phyloP scores from a whole-genome alignment of 1,284 basidiomycete genomes.

The Flammula alnicola region DNA sequence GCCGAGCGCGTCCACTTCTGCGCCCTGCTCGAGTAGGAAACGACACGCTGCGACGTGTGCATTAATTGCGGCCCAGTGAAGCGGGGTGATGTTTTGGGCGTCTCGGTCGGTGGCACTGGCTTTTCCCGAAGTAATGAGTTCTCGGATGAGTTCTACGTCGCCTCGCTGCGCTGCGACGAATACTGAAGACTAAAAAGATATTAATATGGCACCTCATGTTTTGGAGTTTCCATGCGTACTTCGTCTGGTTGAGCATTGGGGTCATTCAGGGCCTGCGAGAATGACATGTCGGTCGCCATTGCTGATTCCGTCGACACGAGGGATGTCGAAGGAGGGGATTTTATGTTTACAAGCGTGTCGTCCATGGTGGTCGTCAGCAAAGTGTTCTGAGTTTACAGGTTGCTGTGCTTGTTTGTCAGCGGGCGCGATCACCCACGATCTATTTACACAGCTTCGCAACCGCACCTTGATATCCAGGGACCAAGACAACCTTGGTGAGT shows the following conservation, averaged over 20 bases:
- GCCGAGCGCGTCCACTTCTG: constrained; percentile 92
- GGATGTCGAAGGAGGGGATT: constrained; percentile 45
- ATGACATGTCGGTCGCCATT: constrained; percentile 44
- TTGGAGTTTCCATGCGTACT: constrained; percentile 26
- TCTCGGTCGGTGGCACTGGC: constrained; percentile 85
- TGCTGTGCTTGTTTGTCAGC: constrained; percentile 9
- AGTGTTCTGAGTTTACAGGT: neutral
- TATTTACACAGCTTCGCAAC: too few species aligned
- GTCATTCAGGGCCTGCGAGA: constrained; percentile 39
- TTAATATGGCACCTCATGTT: too few species aligned
- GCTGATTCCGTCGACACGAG: constrained; percentile 44
- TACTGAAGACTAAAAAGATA: constrained; percentile 53
- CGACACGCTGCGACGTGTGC: constrained; percentile 81
- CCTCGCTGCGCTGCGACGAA: constrained; percentile 90
- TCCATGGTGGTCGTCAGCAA: constrained; percentile 23
- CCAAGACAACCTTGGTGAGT: too few species aligned
- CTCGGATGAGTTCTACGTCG: constrained; percentile 70
- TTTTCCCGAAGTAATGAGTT: constrained; percentile 75
- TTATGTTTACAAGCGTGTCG: constrained; percentile 43
- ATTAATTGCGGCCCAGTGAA: constrained; percentile 98
- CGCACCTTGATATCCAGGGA: too few species aligned
- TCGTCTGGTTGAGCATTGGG: constrained; percentile 32
- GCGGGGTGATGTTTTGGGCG: constrained; percentile 89
- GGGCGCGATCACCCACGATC: constrained; percentile 7
- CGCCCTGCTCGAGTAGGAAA: constrained; percentile 90